These are phyloP conservation scores for Nakazawaea ishiwadae DNA, from an alignment of 805 yeast species.

Conservation along the genomic window DNA sequence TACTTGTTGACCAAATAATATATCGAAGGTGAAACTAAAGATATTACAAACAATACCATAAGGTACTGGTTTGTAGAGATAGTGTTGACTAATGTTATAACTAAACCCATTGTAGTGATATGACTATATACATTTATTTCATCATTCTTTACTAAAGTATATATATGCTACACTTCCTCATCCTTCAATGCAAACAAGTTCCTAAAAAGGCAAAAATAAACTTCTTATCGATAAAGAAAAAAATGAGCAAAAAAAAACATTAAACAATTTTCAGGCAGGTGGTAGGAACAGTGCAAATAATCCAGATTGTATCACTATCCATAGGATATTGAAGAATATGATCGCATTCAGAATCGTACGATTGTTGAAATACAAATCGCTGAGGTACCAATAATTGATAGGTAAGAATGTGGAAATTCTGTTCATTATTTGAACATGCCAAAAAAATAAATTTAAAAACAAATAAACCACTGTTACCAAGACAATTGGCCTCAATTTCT, in stretches of 20 bases:
- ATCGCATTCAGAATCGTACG: conserved; percentile 9
- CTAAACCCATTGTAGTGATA: conserved; percentile 8
- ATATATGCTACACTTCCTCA: too few relatives aligned
- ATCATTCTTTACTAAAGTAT: too few relatives aligned
- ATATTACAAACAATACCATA: background rate
- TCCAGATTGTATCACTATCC: conserved; percentile 67
- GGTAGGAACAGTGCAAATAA: conserved; percentile 83
- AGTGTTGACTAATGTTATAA: background rate
- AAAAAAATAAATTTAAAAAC: conserved; percentile 48
- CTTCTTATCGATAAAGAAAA: background rate
- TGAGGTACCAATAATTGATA: conserved; percentile 65
- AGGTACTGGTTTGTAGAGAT: background rate
- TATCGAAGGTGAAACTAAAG: conserved; percentile 1
- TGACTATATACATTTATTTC: too few relatives aligned
- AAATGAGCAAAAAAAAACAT: background rate
- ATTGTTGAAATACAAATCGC: conserved; percentile 26
- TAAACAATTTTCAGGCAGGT: conserved; percentile 58
- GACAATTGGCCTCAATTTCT: conserved; percentile 33
- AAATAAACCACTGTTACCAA: conserved; percentile 39
- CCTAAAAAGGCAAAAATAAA: conserved; percentile 8
- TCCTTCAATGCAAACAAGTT: background rate
- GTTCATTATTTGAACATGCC: conserved; percentile 85
- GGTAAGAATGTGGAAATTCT: conserved; percentile 79
- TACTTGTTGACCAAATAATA: conserved; percentile 1
- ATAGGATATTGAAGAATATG: conserved; percentile 46